Evolutionary conservation across 306 rosid genomes (phyloP).

Genomic region (Lupinus albus): DNA sequence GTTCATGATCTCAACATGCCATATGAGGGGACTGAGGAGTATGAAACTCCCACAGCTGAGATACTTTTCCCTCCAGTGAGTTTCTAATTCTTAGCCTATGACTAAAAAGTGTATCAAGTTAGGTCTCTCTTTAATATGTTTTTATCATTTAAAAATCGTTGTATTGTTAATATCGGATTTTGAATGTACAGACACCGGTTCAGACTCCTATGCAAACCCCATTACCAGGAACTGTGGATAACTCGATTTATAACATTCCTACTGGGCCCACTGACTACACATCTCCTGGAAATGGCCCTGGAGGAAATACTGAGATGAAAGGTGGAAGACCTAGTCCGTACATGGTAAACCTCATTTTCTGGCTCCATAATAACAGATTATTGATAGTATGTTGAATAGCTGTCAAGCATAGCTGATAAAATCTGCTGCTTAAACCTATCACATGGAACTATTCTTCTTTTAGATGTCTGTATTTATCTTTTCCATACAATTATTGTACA

Average conservation of each 20-base stretch:
- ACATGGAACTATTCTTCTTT: not conserved
- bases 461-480: constrained; percentile 1
- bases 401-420: constrained; percentile 18
- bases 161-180: constrained; percentile 41
- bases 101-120: not conserved
- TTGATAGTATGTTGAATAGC: not conserved
- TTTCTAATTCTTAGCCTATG: constrained; percentile 1
- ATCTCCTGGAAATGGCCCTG: constrained; percentile 65
- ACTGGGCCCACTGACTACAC: constrained; percentile 73
- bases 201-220: constrained; percentile 93
- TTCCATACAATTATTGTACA: constrained; percentile 46
- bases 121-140: too few species aligned
- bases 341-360: constrained; percentile 59
- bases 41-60: constrained; percentile 92
- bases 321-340: constrained; percentile 71
- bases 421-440: not conserved
- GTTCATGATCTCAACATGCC: constrained; percentile 93
- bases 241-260: constrained; percentile 65
- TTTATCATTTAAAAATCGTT: not conserved
- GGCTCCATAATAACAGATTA: not conserved
- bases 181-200: constrained; percentile 64
- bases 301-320: constrained; percentile 58
- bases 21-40: constrained; percentile 87
- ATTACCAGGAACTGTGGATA: constrained; percentile 73
- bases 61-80: constrained; percentile 91